A percentile compares a stretch with the other conserved stretches of the same genome.
These are phyloP conservation scores for Fonsecaea multimorphosa DNA, from an alignment of 2,329 filamentous ascomycete genomes.

Conservation along the genomic window DNA sequence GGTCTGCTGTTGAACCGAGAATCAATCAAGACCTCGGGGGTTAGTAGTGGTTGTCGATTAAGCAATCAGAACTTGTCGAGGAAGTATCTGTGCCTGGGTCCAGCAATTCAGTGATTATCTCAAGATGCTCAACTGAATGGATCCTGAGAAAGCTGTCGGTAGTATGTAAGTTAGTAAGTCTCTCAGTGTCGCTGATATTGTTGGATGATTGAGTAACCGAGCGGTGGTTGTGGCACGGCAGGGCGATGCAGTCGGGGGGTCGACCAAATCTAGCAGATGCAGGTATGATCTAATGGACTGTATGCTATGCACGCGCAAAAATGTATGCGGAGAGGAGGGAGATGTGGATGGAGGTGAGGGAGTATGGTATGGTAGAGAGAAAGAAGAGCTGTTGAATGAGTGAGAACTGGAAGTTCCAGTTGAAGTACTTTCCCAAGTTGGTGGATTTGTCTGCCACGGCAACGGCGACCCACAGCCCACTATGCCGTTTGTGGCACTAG, in stretches of 20 bases:
- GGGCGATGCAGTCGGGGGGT: conserved; percentile 44
- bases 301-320: conserved; percentile 44
- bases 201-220: conserved; percentile 46
- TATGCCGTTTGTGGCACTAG: not conserved
- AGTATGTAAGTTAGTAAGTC: conserved; percentile 43
- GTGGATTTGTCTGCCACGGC: conserved; percentile 18
- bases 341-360: conserved; percentile 39
- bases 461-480: conserved; percentile 11
- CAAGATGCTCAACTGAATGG: conserved; percentile 49
- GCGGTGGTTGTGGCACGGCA: conserved; percentile 38
- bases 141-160: conserved; percentile 43
- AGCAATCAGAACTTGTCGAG: conserved; percentile 44
- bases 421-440: conserved; percentile 19
- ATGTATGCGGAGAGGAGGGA: conserved; percentile 45
- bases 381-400: conserved; percentile 33
- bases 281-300: conserved; percentile 48
- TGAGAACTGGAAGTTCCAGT: conserved; percentile 25
- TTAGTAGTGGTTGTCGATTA: conserved; percentile 46
- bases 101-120: conserved; percentile 44
- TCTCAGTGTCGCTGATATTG: conserved; percentile 40
- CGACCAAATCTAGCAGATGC: conserved; percentile 43
- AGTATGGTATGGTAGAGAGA: conserved; percentile 36
- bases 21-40: conserved; percentile 41
- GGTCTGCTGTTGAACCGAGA: conserved; percentile 38
- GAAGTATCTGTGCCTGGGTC: conserved; percentile 41